A percentile compares a stretch with the other conserved stretches of the same genome.
Evolutionary conservation across 176 grass and related monocot genomes (phyloP).

Genomic region (Chloris gayana): DNA sequence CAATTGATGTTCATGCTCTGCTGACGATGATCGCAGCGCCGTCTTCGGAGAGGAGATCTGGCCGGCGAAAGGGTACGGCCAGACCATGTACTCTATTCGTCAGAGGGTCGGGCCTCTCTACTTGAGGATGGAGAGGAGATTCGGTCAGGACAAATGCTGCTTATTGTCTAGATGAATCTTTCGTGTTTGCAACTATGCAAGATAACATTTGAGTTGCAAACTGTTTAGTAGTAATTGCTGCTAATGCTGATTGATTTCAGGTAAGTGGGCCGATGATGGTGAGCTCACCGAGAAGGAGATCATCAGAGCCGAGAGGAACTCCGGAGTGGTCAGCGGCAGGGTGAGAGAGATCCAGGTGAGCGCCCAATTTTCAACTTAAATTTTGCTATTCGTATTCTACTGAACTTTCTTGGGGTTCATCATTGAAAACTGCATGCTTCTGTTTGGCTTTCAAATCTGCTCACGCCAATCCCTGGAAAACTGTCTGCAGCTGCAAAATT

Average conservation of each 20-base stretch:
- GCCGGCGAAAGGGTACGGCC: constrained; percentile 86
- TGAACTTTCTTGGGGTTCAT: background rate
- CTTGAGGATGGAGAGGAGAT: constrained; percentile 88
- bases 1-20: background rate
- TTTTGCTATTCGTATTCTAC: background rate
- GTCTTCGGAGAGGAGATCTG: constrained; percentile 94
- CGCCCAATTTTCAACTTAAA: background rate
- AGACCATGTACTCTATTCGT: constrained; percentile 96
- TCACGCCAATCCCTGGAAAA: background rate
- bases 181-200: background rate
- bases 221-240: constrained; percentile 5
- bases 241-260: constrained; percentile 40
- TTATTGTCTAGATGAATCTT: background rate
- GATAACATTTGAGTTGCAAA: background rate
- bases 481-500: constrained; percentile 80
- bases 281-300: constrained; percentile 96
- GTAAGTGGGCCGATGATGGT: constrained; percentile 47
- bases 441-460: background rate
- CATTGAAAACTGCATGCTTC: background rate
- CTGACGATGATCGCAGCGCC: constrained; percentile 43
- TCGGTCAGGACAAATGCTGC: constrained; percentile 42
- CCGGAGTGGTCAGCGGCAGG: constrained; percentile 80
- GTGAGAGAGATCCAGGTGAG: constrained; percentile 93
- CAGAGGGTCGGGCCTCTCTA: constrained; percentile 85
- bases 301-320: constrained; percentile 92